Base-by-base conservation (phyloP, 768 basidiomycete genomes). In the Pleurotus tuoliensis region DNA sequence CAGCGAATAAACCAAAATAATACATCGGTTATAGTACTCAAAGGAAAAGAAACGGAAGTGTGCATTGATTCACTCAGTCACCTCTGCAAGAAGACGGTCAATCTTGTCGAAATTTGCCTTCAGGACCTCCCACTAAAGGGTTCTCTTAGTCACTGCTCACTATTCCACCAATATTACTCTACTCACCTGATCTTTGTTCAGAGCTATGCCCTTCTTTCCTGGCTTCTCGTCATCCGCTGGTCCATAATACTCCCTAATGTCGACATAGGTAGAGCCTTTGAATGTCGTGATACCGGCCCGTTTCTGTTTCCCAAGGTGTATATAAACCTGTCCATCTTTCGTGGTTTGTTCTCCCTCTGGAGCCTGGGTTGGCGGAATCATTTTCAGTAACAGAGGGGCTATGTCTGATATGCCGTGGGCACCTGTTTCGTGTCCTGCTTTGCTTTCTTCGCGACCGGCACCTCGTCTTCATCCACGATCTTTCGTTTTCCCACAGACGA, bases 151-250 rank as follows among this genome's bases (percentile, higher is more conserved):
- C 37, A 9, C n/a, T 7, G 62, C 15, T 7, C 25, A 37, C 58
- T 3, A 16, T 2, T 7, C 30, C 13, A 37, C 5, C 46, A 48
- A 22, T 30, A 7, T 4, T 5, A 34, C 30, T 13, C 5, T 4
- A 64, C 73, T 46, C 59, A 87, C 87, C 77, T 90, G 88, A 16
- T 91, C 89, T 2, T 72, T 47, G 12, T 72, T 67, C 24, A 93
- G 73, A 0, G 86, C 79, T 51, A 92, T 88, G 7, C 90, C 91
- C 63, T 92, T 93, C 69, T 90, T 92, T 0, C 89, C 88, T 0
- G 91, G 90, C 59, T 87, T 90, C 60, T 81, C 77, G 4, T 84
- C 82, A 1, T 79, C 70, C 5, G 71, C 74, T 41, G 63, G 72
- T 18, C 70, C 66, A 52, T 88, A 93, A 62, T 79, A 92, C 66